Evolutionary conservation across 805 yeast genomes (phyloP).

Genomic region (Crinitomyces ghanaensis): DNA sequence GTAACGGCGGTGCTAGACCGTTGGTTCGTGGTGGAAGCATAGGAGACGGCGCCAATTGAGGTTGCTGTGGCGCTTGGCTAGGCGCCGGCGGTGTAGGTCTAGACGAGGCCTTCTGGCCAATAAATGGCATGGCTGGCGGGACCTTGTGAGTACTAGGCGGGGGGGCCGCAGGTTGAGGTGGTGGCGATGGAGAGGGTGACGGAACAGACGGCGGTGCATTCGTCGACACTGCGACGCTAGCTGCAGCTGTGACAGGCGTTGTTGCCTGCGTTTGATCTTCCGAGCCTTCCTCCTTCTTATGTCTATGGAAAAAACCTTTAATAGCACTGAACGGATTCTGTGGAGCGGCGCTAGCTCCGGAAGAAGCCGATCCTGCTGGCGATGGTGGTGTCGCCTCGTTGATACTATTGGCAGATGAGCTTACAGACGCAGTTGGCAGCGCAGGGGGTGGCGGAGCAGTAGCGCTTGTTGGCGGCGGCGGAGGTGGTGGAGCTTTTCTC

Average conservation of each 20-base stretch:
- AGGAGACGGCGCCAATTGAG: slow-evolving; percentile 8
- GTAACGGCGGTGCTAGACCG: slow-evolving; percentile 8
- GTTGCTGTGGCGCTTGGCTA: slow-evolving; percentile 7
- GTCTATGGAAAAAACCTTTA: no score
- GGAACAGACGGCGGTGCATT: slow-evolving; percentile 12
- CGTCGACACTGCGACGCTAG: background rate
- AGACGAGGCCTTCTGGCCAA: slow-evolving; percentile 14
- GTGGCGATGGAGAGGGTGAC: slow-evolving; percentile 19
- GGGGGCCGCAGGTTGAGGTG: slow-evolving; percentile 10
- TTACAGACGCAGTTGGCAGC: slow-evolving; percentile 19
- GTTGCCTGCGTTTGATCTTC: no score
- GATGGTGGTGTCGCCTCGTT: slow-evolving; percentile 20
- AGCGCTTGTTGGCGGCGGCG: slow-evolving; percentile 5
- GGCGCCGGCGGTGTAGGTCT: slow-evolving; percentile 10
- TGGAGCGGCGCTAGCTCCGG: background rate
- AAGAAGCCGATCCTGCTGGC: slow-evolving; percentile 17
- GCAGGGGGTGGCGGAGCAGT: slow-evolving; percentile 30
- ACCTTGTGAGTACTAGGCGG: slow-evolving; percentile 13
- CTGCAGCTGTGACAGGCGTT: slow-evolving; percentile 1
- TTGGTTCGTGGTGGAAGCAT: slow-evolving; percentile 2
- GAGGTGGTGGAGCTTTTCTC: slow-evolving; percentile 6
- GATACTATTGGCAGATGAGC: slow-evolving; percentile 6
- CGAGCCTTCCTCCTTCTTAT: no score
- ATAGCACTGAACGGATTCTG: no score
- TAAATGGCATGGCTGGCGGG: slow-evolving; percentile 22